These are phyloP conservation scores for Primulina eburnea DNA, from an alignment of 257 asterid genomes.

Conservation along the genomic window DNA sequence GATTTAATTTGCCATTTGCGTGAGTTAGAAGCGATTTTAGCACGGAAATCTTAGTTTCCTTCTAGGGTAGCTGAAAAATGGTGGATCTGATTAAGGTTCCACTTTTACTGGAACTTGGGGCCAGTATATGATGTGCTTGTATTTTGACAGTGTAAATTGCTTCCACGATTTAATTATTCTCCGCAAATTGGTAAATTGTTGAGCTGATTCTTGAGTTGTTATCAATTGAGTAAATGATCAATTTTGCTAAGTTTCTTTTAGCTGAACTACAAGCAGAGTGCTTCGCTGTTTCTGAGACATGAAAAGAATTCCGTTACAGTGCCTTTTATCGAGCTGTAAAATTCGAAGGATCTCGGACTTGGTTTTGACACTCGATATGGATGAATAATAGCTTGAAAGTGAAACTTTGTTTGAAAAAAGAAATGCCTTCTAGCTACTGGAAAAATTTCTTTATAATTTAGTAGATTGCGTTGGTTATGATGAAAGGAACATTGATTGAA, in stretches of 20 bases:
- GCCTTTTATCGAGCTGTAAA: not conserved
- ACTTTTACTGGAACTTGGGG: not conserved
- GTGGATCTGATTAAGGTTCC: constrained; percentile 14
- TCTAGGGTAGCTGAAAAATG: not conserved
- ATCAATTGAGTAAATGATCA: not conserved
- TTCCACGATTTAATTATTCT: not conserved
- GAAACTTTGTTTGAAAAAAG: no score
- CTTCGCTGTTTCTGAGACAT: not conserved
- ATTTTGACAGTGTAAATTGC: no score
- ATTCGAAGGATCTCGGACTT: not conserved
- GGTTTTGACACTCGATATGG: constrained; percentile 7
- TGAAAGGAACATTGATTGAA: constrained; percentile 1
- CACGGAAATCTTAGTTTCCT: not conserved
- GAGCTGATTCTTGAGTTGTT: not conserved
- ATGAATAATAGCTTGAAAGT: not conserved
- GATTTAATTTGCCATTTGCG: not conserved
- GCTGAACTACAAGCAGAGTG: not conserved
- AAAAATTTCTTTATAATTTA: not conserved
- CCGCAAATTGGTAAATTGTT: not conserved
- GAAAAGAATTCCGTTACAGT: not conserved
- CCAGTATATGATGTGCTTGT: not conserved
- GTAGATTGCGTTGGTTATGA: constrained; percentile 7
- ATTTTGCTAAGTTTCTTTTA: constrained; percentile 2
- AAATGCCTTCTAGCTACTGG: no score
- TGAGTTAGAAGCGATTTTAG: not conserved